Evolutionary conservation across 176 grass and related monocot genomes (phyloP), one percentile per base, ranked within the genome.

Genomic region (Poa pratensis): DNA sequence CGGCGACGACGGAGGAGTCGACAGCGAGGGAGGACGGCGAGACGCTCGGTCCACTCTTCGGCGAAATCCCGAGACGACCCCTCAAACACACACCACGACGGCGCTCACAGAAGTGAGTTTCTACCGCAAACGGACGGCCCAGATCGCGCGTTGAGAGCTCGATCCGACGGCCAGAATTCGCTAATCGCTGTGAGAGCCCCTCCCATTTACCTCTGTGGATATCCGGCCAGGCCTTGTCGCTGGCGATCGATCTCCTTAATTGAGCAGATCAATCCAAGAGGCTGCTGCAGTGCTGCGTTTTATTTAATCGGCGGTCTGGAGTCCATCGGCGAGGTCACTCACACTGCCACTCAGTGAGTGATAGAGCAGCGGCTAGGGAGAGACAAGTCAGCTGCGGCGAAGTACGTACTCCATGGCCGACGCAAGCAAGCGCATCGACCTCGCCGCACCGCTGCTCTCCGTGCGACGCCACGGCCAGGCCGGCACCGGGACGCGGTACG

Each of bases 361-460:
- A 16, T 16, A 0, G 66, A 72, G 30, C 13, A 19, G 17, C 24
- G 73, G 13, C 8, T 54, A 17, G 12, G 37, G 6, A 42, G 37
- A 40, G 39, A 40, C 42, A 43, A 43, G 42, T 43, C 10, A 32
- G 22, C 20, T 50, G 43, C 19, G 9, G 14, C 20, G 20, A 26
- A 23, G 57, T 23, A 7, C 53, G 40, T 42, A 42, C 40, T 10
- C 2, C 66, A 65, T 50, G 80, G 76, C 88, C 80, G 76, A 92
- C 27, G 70, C 91, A 20, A 85, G 64, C 77, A 93, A 80, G 65
- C 78, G 72, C 70, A 86, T 98, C 75, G 68, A 95, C 40, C 88
- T 98, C 60, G 76, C 90, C 46, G 91, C 88, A 54, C 96, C 96
- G 74, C 93, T 95, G 2, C 63, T 87, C 80, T 95, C 96, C 43